A percentile compares a stretch with the other conserved stretches of the same genome.
phyloP scores from a whole-genome alignment of 345 rosid species.

The Angophora floribunda region DNA sequence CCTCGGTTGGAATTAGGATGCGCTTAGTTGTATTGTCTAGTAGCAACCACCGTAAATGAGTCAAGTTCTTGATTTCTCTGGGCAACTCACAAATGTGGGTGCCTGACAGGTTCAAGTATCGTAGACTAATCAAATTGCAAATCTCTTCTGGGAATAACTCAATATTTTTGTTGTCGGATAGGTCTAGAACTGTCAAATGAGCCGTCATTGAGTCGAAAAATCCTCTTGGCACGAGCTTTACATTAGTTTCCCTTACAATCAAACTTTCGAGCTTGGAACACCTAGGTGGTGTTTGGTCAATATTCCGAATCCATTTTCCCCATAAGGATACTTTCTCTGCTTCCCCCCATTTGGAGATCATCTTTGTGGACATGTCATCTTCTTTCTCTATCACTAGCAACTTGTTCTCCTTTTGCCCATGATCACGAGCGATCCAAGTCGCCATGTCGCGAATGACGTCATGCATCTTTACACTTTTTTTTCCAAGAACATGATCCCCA shows the following conservation, averaged over 20 bases:
- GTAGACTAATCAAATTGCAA: background rate
- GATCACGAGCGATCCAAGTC: background rate
- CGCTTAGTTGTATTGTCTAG: rapidly evolving
- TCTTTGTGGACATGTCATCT: background rate
- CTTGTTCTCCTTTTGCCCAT: background rate
- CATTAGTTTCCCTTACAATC: background rate
- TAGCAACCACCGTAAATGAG: rapidly evolving
- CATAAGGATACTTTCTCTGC: background rate
- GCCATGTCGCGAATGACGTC: slow-evolving; percentile 14
- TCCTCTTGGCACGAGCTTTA: rapidly evolving
- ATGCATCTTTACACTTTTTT: slow-evolving; percentile 5
- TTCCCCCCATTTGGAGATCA: background rate
- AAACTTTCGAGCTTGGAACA: background rate
- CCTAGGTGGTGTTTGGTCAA: rapidly evolving
- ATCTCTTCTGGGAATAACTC: rapidly evolving
- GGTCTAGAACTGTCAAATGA: rapidly evolving
- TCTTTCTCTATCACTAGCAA: background rate
- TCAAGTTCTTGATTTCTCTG: background rate
- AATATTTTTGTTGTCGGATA: rapidly evolving
- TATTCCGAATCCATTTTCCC: rapidly evolving
- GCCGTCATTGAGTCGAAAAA: background rate
- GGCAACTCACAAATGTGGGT: rapidly evolving
- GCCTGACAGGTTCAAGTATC: rapidly evolving
- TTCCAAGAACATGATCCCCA: rapidly evolving
- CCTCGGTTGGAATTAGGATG: rapidly evolving